Evolutionary conservation across 495 filamentous ascomycete genomes (phyloP).

Genomic region (Neohortaea acidophila): DNA sequence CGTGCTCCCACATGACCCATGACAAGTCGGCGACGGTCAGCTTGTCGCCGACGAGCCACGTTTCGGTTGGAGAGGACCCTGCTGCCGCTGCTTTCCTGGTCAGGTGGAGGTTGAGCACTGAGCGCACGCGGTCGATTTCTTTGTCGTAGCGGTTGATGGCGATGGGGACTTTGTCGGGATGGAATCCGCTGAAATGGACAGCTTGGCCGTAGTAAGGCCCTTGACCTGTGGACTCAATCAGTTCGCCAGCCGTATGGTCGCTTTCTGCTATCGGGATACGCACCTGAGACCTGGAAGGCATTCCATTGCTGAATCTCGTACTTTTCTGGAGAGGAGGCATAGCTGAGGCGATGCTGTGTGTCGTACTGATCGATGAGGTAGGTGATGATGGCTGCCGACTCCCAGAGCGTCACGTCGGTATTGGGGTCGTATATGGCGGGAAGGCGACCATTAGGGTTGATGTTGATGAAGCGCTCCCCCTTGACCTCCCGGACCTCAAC

Average conservation of each 20-base stretch:
- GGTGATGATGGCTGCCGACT: constrained; percentile 7
- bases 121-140: constrained; percentile 29
- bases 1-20: constrained; percentile 19
- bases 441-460: constrained; percentile 63
- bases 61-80: too few relatives aligned
- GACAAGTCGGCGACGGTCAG: constrained; percentile 53
- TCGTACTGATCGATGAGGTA: background rate
- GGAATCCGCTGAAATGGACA: constrained; percentile 27
- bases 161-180: constrained; percentile 23
- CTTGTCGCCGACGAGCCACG: constrained; percentile 60
- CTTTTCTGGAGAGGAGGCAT: constrained; percentile 17
- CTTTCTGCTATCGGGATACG: constrained; percentile 9
- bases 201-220: constrained; percentile 34
- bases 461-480: constrained; percentile 32
- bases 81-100: too few relatives aligned
- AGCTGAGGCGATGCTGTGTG: constrained; percentile 1
- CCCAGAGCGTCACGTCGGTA: constrained; percentile 47
- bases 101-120: constrained; percentile 42
- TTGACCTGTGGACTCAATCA: constrained; percentile 35
- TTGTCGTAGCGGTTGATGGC: constrained; percentile 32
- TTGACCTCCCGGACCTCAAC: constrained; percentile 38
- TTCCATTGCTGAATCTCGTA: constrained; percentile 11
- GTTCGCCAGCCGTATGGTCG: constrained; percentile 24
- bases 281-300: too few relatives aligned
- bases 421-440: constrained; percentile 54